Conservation (phyloP, 306 rosid genomes). For the Vigna mungo region DNA sequence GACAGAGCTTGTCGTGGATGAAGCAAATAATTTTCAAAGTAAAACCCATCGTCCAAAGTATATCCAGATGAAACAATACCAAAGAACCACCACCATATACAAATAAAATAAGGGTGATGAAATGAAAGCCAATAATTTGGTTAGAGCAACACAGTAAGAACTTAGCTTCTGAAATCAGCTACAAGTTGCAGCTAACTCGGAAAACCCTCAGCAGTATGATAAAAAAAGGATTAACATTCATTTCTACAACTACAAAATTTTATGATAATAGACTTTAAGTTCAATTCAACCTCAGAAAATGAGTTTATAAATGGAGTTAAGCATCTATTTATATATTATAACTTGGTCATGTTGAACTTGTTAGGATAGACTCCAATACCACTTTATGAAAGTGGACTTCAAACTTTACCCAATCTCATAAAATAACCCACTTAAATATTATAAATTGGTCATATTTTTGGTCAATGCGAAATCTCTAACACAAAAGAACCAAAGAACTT, state of each 20-base stretch:
- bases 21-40: slow-evolving; percentile 9
- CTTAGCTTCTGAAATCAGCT: slow-evolving; percentile 31
- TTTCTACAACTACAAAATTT: background rate
- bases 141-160: slow-evolving; percentile 13
- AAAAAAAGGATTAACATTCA: background rate
- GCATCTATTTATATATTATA: too few species aligned
- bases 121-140: slow-evolving; percentile 7
- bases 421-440: too few species aligned
- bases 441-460: too few species aligned
- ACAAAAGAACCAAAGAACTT: slow-evolving; percentile 27
- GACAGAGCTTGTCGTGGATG: background rate
- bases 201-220: background rate
- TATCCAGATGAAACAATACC: slow-evolving; percentile 30
- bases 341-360: too few species aligned
- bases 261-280: too few species aligned
- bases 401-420: too few species aligned
- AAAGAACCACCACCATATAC: slow-evolving; percentile 5
- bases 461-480: too few species aligned
- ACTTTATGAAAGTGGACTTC: too few species aligned
- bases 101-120: background rate
- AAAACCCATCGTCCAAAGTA: slow-evolving; percentile 22
- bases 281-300: too few species aligned
- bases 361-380: too few species aligned
- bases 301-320: too few species aligned
- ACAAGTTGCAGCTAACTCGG: slow-evolving; percentile 11